Evolutionary conservation across 1,284 basidiomycete species (phyloP), one percentile per base, ranked within the genome.

Genomic region (Rhodotorula glutinis): DNA sequence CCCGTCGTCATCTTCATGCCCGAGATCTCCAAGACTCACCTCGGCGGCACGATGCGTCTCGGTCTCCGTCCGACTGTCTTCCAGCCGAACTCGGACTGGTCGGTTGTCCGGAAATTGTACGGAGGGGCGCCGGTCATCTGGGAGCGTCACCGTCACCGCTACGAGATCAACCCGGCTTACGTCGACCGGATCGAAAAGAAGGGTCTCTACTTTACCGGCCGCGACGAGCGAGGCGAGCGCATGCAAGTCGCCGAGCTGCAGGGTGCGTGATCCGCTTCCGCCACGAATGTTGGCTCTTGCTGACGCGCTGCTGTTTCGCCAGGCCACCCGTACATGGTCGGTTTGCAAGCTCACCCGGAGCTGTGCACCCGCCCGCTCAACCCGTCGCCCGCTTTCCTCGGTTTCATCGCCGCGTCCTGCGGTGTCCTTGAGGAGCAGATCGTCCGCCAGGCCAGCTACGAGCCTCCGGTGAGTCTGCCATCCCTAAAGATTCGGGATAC

Each of bases 341-440:
- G 87, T 53, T 83, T 98, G 65, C 95, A 99, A 82, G 92, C 96
- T 0, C 95, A 99, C 77, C 95, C 95, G 4, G 95, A 99, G 79
- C 95, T 99, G 82, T 98, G 94, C 82, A 95, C 95, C 27, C 88
- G 95, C n/a, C 95, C 95, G 3, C 83, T 99, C 60, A 98, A 99
- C 82, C 96, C 95, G 0, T 96, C 92, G 0, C 95, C 95, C 4
- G 89, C 93, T 0, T 98, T 97, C 87, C 87, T 99, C 46, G 96
- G 96, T 21, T 89, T 99, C 77, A 85, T 99, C 52, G 88, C 95
- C 4, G 93, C 96, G 0, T 83, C 95, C 0, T 88, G 87, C 49
- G 86, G 88, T 0, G 83, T 88, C 1, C 83, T 98, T 19, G 81
- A 85, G 41, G 89, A 92, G 77, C 91, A 97, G 78, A 77, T 94